Percentiles rank a stretch among this genome's conserved stretches.
phyloP scores from a whole-genome alignment of 139 green algal genomes.

The Dunaliella primolecta region DNA sequence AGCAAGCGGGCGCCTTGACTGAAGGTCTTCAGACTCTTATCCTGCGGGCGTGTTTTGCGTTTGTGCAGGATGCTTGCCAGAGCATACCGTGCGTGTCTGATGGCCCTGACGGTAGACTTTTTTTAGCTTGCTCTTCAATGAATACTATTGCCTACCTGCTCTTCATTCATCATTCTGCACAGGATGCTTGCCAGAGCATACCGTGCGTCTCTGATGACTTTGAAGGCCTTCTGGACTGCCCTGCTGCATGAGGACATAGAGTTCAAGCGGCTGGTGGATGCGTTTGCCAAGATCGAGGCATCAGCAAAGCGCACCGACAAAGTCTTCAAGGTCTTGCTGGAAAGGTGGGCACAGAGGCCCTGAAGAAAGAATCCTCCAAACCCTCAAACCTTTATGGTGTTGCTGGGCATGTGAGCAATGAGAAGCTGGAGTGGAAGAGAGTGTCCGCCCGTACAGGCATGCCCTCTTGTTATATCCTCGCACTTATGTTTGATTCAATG shows the following conservation, averaged over 20 bases:
- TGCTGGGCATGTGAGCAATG: too few species aligned
- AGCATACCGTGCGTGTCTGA: slow-evolving; percentile 44
- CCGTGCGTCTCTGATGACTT: slow-evolving; percentile 41
- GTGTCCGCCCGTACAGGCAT: too few species aligned
- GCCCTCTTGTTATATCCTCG: too few species aligned
- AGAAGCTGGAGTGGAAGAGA: too few species aligned
- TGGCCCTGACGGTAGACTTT: slow-evolving; percentile 34
- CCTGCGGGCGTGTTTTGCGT: not conserved
- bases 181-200: slow-evolving; percentile 38
- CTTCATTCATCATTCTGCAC: not conserved
- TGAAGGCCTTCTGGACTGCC: slow-evolving; percentile 43
- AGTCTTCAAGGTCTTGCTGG: slow-evolving; percentile 47
- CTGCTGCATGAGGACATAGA: slow-evolving; percentile 39
- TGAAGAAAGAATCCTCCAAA: too few species aligned
- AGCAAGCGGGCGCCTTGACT: not conserved
- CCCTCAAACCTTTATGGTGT: too few species aligned
- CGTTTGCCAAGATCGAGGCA: slow-evolving; percentile 37
- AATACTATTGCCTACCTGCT: not conserved
- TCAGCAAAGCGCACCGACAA: slow-evolving; percentile 35
- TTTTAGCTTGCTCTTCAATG: too few species aligned
- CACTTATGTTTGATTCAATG: too few species aligned
- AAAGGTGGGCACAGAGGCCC: slow-evolving; percentile 1
- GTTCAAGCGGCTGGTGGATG: slow-evolving; percentile 32
- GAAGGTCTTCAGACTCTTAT: not conserved
- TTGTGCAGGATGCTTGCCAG: slow-evolving; percentile 21